These are phyloP conservation scores for Salix caprea DNA, from an alignment of 345 rosid genomes.

Conservation along the genomic window DNA sequence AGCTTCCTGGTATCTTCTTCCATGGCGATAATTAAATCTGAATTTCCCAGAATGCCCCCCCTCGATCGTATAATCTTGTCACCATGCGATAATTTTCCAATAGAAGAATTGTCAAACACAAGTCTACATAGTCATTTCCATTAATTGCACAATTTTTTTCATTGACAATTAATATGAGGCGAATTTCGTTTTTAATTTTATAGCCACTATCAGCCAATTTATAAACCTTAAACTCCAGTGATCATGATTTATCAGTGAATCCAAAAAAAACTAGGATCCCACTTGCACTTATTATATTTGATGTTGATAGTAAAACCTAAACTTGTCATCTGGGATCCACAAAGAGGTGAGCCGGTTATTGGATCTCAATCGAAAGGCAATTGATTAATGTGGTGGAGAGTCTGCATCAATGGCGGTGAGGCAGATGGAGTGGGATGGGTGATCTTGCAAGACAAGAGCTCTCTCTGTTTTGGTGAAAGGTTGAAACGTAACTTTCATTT, in stretches of 20 bases:
- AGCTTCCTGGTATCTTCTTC: neutral
- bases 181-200: neutral
- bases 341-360: conserved; percentile 12
- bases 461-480: conserved; percentile 2
- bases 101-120: neutral
- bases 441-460: conserved; percentile 20
- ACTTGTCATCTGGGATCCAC: neutral
- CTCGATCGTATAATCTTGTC: neutral
- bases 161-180: neutral
- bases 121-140: neutral
- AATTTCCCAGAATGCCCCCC: neutral
- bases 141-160: neutral
- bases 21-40: neutral
- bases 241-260: neutral
- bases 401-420: conserved; percentile 22
- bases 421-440: conserved; percentile 5
- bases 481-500: conserved; percentile 12
- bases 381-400: conserved; percentile 7
- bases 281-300: neutral
- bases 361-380: neutral
- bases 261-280: neutral
- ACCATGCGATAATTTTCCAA: neutral
- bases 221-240: neutral
- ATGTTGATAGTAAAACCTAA: neutral
- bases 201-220: neutral